Percentiles rank a stretch among this genome's conserved stretches.
phyloP scores from a whole-genome alignment of 176 grass and related monocot genomes.

The Chloris gayana region DNA sequence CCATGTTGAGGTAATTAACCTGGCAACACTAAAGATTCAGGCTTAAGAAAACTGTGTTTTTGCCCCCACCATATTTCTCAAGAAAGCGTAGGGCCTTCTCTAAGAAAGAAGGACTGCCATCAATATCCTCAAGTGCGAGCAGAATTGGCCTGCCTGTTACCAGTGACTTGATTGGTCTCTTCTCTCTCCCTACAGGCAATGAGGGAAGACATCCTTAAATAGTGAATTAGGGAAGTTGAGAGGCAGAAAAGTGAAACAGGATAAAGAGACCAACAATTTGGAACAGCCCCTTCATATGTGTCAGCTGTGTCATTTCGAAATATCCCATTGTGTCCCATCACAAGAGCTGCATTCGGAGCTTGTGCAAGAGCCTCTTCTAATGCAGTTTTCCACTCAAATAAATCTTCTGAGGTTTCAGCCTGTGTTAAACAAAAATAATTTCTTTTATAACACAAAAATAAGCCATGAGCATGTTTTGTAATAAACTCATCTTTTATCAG shows the following conservation, averaged over 20 bases:
- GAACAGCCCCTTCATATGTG: constrained; percentile 79
- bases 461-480: not conserved
- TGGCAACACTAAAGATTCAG: constrained; percentile 26
- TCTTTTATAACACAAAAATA: constrained; percentile 6
- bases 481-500: not conserved
- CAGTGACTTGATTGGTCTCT: constrained; percentile 88
- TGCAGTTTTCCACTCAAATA: constrained; percentile 99
- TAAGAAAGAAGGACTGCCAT: constrained; percentile 95
- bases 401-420: constrained; percentile 94
- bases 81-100: constrained; percentile 95
- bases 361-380: constrained; percentile 94
- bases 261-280: constrained; percentile 70
- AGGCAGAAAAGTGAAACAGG: constrained; percentile 30
- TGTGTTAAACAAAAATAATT: constrained; percentile 29
- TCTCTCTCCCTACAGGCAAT: constrained; percentile 86
- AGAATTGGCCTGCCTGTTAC: constrained; percentile 97
- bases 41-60: constrained; percentile 23
- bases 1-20: constrained; percentile 24
- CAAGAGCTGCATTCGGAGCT: constrained; percentile 99
- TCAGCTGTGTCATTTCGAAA: constrained; percentile 87
- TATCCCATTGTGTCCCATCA: constrained; percentile 99
- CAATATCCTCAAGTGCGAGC: constrained; percentile 96
- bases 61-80: constrained; percentile 88
- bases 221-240: constrained; percentile 26
- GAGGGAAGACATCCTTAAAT: constrained; percentile 22